Base-by-base conservation (phyloP, 805 yeast genomes). In the Starmera caribaea region DNA sequence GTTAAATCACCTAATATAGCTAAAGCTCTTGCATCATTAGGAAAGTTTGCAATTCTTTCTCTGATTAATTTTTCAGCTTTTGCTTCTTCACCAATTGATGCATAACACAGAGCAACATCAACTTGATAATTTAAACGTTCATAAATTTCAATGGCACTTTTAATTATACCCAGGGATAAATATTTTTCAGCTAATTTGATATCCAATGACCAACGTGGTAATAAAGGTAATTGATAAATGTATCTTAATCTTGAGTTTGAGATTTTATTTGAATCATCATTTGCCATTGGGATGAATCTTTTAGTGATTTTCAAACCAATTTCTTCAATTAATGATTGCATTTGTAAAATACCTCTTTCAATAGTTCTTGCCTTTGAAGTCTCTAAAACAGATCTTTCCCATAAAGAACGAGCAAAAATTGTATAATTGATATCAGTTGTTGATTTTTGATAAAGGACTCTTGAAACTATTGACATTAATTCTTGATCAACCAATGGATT, bases 261-360 rank as follows among this genome's bases (percentile, higher is more conserved):
- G 29, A 44, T 32, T 4, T 56, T 53, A 2, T 54, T 45, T 14
- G 26, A 21, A 21, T 21, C 26, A 2, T 49, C 53, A n/a, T 51
- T 59, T 26, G 47, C 48, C 0, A 65, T 61, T n/a, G 71, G 84
- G 62, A 67, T 74, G 51, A 66, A 65, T 48, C 78, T 69, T 8
- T 80, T 63, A 39, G 69, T 66, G 38, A 81, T 75, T 41, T 78
- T 73, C 41, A 79, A 70, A 3, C 90, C 95, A 21, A 87, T 66
- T 57, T 89, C 96, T 54, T 88, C 96, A 24, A 89, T 92, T 34
- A 92, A 65, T 3, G 95, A 80, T 40, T 89, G 90, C 81, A 92
- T 79, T 61, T 92, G 98, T 38, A 92, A 66, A 5, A 89, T 79
- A 38, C 97, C 97, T 57, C 98, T 73, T 62, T 92, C 97, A 17